Evolutionary conservation across 164 flowering plant genomes (phyloP).

Genomic region (Akebia trifoliata): DNA sequence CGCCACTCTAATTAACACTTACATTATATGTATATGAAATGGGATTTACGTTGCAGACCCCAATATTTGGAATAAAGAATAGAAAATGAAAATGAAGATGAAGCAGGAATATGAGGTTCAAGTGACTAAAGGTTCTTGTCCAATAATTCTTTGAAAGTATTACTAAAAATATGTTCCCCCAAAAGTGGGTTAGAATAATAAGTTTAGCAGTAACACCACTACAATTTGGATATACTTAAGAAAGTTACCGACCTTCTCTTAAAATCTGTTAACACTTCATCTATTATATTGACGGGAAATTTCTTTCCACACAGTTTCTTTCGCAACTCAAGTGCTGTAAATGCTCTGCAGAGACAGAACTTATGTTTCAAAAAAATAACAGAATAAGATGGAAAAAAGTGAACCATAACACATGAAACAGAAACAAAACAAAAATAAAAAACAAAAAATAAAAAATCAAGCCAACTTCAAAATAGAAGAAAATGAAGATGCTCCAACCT

Average conservation of each 20-base stretch:
- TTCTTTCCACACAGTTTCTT: constrained; percentile 66
- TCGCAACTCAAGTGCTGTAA: constrained; percentile 61
- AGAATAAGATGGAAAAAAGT: neutral
- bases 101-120: too few relatives aligned
- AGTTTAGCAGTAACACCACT: neutral
- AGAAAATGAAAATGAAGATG: too few relatives aligned
- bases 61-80: too few relatives aligned
- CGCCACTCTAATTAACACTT: too few relatives aligned
- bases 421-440: neutral
- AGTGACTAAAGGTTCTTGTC: neutral
- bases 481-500: constrained; percentile 37
- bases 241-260: constrained; percentile 41
- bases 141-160: neutral
- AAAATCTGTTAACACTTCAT: constrained; percentile 49
- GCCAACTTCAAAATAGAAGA: neutral
- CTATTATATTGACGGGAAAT: constrained; percentile 36
- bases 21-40: too few relatives aligned
- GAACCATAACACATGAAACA: neutral
- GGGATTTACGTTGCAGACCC: too few relatives aligned
- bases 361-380: neutral
- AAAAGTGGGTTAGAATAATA: neutral
- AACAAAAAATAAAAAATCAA: neutral
- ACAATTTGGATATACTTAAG: neutral
- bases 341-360: constrained; percentile 44
- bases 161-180: neutral